A percentile compares a stretch with the other conserved stretches of the same genome.
phyloP scores from a whole-genome alignment of 208 protist genomes.

The Leptomonas seymouri region DNA sequence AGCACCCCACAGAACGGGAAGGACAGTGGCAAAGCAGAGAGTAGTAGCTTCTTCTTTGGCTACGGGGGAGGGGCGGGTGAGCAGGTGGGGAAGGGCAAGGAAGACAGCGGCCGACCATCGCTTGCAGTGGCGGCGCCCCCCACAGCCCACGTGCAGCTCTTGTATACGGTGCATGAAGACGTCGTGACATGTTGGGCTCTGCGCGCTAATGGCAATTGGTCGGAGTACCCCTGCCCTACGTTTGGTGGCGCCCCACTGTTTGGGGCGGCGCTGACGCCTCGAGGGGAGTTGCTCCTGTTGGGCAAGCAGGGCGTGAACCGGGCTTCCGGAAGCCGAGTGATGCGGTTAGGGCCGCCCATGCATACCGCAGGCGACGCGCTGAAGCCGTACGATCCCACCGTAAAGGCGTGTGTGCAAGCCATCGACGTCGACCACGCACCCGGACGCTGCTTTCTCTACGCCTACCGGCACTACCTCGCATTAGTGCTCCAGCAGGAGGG shows the following conservation, averaged over 20 bases:
- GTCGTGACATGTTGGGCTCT: conserved; percentile 60
- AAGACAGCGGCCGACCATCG: not conserved
- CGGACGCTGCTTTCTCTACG: conserved; percentile 64
- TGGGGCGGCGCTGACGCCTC: conserved; percentile 37
- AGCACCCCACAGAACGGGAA: not conserved
- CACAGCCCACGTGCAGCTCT: conserved; percentile 28
- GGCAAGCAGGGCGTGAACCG: conserved; percentile 5
- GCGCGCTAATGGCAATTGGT: conserved; percentile 31
- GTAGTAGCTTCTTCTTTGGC: conserved; percentile 1
- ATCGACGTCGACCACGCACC: conserved; percentile 65
- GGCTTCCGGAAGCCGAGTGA: conserved; percentile 9
- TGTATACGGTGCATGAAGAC: conserved; percentile 66
- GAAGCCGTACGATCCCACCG: conserved; percentile 41
- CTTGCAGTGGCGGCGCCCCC: not conserved
- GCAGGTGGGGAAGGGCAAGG: not conserved
- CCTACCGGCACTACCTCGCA: conserved; percentile 87
- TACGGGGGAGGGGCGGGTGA: not conserved
- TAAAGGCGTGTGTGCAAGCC: conserved; percentile 62
- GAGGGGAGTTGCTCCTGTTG: conserved; percentile 50
- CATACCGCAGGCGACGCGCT: not conserved
- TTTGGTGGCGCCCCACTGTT: conserved; percentile 32
- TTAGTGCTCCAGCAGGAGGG: conserved; percentile 70
- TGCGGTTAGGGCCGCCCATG: conserved; percentile 13
- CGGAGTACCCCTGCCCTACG: conserved; percentile 45
- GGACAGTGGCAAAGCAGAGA: conserved; percentile 1